Percentiles rank a stretch among this genome's conserved stretches.
These are phyloP conservation scores for Fusarium succisae DNA, from an alignment of 2,329 filamentous ascomycete genomes.

Conservation along the genomic window DNA sequence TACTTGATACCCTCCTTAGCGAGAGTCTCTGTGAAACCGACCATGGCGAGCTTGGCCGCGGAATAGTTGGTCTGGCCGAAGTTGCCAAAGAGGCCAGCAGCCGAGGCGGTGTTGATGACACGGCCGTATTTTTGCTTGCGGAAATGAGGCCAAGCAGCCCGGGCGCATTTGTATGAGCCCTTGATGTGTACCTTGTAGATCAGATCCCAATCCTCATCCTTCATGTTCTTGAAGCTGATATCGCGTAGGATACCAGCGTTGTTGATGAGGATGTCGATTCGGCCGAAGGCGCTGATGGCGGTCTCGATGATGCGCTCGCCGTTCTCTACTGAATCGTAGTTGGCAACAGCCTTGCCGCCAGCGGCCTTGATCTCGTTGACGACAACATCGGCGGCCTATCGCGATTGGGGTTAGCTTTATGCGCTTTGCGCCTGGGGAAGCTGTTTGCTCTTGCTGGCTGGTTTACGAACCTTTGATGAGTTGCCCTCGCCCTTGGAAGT, in stretches of 20 bases:
- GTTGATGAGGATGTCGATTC: slow-evolving; percentile 95
- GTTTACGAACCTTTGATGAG: slow-evolving; percentile 76
- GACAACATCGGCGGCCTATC: slow-evolving; percentile 81
- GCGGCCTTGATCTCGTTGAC: slow-evolving; percentile 85
- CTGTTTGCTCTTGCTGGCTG: neutral
- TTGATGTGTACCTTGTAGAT: slow-evolving; percentile 92
- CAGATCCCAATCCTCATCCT: slow-evolving; percentile 95
- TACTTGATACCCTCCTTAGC: slow-evolving; percentile 98
- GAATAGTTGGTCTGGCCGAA: slow-evolving; percentile 98
- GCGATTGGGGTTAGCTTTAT: slow-evolving; percentile 35
- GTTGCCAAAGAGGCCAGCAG: slow-evolving; percentile 92
- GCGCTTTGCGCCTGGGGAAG: slow-evolving; percentile 2
- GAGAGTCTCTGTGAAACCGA: slow-evolving; percentile 97
- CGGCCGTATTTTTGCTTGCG: slow-evolving; percentile 98
- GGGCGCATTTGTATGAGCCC: slow-evolving; percentile 94
- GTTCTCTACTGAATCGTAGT: slow-evolving; percentile 94
- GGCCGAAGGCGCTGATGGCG: slow-evolving; percentile 81
- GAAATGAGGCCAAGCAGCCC: slow-evolving; percentile 96
- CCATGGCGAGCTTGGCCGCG: slow-evolving; percentile 92
- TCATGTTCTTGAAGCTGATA: slow-evolving; percentile 98
- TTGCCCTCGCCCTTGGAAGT: slow-evolving; percentile 93
- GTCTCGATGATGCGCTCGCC: slow-evolving; percentile 95
- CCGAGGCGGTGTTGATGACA: slow-evolving; percentile 96
- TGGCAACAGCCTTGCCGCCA: slow-evolving; percentile 95
- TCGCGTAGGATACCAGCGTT: slow-evolving; percentile 96